Conservation (phyloP, 1,284 basidiomycete species). For the Tetrapyrgos nigripes region DNA sequence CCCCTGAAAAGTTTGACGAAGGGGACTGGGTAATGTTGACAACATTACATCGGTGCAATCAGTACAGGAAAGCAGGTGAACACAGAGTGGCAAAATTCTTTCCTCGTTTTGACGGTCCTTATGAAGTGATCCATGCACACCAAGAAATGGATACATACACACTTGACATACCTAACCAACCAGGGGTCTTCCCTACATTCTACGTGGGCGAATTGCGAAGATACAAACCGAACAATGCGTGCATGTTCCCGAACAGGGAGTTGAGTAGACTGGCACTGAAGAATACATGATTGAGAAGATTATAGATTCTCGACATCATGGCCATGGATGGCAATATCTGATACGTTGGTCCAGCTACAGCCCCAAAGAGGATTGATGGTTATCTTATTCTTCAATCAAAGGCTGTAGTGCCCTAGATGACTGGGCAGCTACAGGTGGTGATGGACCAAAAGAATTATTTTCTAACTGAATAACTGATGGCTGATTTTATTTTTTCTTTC, state of each 20-base stretch:
- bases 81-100: conserved; percentile 16
- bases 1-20: conserved; percentile 13
- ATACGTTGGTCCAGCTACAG: conserved; percentile 17
- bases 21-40: conserved; percentile 22
- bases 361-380: conserved; percentile 16
- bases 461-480: too few relatives aligned
- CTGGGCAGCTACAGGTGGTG: too few relatives aligned
- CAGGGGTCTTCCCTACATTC: conserved; percentile 22
- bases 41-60: not conserved
- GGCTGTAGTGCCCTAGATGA: conserved; percentile 14
- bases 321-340: conserved; percentile 12
- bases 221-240: conserved; percentile 15
- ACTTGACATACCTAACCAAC: conserved; percentile 13
- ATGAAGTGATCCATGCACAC: not conserved
- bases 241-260: conserved; percentile 13
- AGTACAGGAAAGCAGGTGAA: conserved; percentile 11
- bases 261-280: not conserved
- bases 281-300: conserved; percentile 10
- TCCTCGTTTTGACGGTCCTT: conserved; percentile 18
- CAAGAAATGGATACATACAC: not conserved
- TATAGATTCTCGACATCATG: conserved; percentile 8
- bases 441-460: too few relatives aligned
- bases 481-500: too few relatives aligned
- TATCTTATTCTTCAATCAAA: conserved; percentile 19
- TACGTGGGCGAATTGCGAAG: conserved; percentile 24